These are phyloP conservation scores for Podospora pseudopauciseta DNA, from an alignment of 495 filamentous ascomycete species.

Conservation along the genomic window DNA sequence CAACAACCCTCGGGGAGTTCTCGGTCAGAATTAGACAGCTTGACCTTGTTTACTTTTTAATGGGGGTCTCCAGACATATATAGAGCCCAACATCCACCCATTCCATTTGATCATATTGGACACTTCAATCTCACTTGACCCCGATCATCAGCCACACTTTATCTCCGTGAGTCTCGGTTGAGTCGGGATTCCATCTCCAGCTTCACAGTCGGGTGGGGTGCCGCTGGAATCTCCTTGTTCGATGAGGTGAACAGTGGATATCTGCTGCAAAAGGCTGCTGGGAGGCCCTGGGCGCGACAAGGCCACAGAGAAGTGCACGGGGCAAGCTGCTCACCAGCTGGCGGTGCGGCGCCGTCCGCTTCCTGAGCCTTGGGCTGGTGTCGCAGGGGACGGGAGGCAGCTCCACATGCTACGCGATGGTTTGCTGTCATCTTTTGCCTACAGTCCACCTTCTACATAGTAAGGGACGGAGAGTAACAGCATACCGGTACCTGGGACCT, in stretches of 20 bases:
- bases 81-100: not conserved
- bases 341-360: constrained; percentile 16
- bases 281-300: not conserved
- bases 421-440: constrained; percentile 21
- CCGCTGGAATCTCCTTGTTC: not conserved
- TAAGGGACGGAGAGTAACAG: not conserved
- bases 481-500: not conserved
- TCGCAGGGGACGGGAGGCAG: not conserved
- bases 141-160: not conserved
- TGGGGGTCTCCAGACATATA: too few relatives aligned
- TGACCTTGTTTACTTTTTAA: not conserved
- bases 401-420: constrained; percentile 11
- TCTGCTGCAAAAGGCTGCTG: not conserved
- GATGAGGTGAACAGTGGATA: not conserved
- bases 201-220: not conserved
- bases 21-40: not conserved
- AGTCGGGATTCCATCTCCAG: not conserved
- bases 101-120: not conserved
- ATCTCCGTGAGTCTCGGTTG: not conserved
- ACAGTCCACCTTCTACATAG: not conserved
- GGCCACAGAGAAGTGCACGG: not conserved
- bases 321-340: constrained; percentile 9
- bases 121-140: not conserved
- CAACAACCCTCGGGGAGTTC: not conserved
- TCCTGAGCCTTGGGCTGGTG: not conserved